These are phyloP conservation scores for Cubamyces lactineus DNA, from an alignment of 768 basidiomycete genomes.

Conservation along the genomic window DNA sequence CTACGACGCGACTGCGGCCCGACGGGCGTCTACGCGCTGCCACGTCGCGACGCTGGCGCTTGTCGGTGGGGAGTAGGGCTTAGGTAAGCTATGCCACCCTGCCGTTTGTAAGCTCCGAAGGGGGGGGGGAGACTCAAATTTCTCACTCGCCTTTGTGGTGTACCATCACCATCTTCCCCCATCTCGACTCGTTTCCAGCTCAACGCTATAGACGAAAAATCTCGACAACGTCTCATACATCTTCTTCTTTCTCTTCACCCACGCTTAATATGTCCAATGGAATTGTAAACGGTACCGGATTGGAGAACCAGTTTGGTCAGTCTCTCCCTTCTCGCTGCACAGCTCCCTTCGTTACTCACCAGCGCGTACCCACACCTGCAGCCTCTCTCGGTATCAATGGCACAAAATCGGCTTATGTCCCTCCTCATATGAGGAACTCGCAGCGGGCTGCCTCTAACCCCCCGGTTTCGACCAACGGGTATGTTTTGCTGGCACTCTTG, in stretches of 20 bases:
- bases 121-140: conserved; percentile 27
- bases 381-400: conserved; percentile 76
- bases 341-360: conserved; percentile 7
- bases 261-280: conserved; percentile 85
- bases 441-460: conserved; percentile 80
- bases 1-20: conserved; percentile 2
- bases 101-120: conserved; percentile 29
- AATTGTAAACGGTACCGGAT: conserved; percentile 78
- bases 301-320: conserved; percentile 78
- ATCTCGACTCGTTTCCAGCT: conserved; percentile 27
- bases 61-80: conserved; percentile 11
- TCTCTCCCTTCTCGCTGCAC: conserved; percentile 21
- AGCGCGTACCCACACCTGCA: conserved; percentile 34
- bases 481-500: conserved; percentile 28
- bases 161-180: conserved; percentile 38
- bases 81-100: conserved; percentile 20
- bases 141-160: conserved; percentile 38
- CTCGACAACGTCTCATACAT: conserved; percentile 28
- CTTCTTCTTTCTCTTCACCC: conserved; percentile 36
- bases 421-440: conserved; percentile 83
- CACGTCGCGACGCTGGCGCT: conserved; percentile 24
- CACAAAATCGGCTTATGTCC: conserved; percentile 81
- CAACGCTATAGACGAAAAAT: conserved; percentile 39
- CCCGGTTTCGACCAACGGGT: conserved; percentile 53
- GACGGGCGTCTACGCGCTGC: conserved; percentile 14